These are phyloP conservation scores for Acanthamoeba sp. DNA, from an alignment of 208 protist genomes.

Conservation along the genomic window DNA sequence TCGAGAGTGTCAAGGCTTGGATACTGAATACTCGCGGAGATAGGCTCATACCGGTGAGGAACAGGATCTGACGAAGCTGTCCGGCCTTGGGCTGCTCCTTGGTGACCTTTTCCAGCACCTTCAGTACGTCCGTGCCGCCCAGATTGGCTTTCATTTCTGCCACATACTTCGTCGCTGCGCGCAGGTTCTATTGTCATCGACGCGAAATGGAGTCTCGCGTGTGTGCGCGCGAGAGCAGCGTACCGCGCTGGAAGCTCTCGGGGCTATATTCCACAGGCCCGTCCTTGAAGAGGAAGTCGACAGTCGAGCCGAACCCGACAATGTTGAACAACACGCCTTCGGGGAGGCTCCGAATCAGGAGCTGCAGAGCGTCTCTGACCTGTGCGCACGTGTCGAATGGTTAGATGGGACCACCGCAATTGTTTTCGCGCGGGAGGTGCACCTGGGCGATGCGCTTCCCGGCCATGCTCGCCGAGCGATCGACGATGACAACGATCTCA, in stretches of 20 bases:
- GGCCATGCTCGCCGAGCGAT: conserved; percentile 75
- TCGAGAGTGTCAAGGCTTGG: neutral
- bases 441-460: conserved; percentile 72
- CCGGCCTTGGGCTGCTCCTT: conserved; percentile 4
- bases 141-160: conserved; percentile 26
- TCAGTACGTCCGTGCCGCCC: conserved; percentile 69
- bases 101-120: conserved; percentile 52
- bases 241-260: conserved; percentile 45
- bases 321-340: conserved; percentile 74
- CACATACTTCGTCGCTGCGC: conserved; percentile 11
- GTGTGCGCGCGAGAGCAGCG: neutral
- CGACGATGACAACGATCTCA: conserved; percentile 73
- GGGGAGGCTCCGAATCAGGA: conserved; percentile 56
- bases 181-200: neutral
- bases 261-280: neutral
- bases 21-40: neutral
- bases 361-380: conserved; percentile 71
- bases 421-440: neutral
- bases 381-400: neutral
- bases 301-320: conserved; percentile 57
- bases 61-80: conserved; percentile 62
- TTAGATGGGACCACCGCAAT: neutral
- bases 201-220: neutral
- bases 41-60: conserved; percentile 18
- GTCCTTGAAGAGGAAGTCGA: conserved; percentile 57